Evolutionary conservation across 257 asterid species (phyloP).

Genomic region (Striga asiatica): DNA sequence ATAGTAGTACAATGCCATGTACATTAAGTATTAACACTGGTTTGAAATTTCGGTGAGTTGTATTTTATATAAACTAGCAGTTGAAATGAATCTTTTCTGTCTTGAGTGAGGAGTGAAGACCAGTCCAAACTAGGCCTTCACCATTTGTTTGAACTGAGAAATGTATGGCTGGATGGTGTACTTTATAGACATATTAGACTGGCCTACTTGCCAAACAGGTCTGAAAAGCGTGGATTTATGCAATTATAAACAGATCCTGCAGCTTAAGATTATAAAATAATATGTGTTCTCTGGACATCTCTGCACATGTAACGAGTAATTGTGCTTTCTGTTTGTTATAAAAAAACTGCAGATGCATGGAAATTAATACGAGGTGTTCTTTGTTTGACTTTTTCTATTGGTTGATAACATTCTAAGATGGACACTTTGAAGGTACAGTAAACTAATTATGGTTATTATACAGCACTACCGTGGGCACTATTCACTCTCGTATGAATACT

Average conservation of each 20-base stretch:
- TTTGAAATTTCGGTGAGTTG: background rate
- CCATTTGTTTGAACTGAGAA: background rate
- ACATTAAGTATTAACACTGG: background rate
- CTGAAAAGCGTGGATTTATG: background rate
- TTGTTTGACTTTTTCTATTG: background rate
- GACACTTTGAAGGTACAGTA: too few species aligned
- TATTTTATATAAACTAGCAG: background rate
- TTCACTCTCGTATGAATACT: too few species aligned
- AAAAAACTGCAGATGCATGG: background rate
- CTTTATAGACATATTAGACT: background rate
- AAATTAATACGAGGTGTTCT: background rate
- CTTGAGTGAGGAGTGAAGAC: background rate
- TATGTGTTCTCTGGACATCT: background rate
- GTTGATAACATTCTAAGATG: background rate
- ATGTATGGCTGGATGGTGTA: background rate
- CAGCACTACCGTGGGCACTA: too few species aligned
- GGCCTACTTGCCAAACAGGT: background rate
- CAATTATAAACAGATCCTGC: background rate
- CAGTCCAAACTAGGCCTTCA: background rate
- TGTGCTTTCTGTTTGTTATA: background rate
- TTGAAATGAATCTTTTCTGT: background rate
- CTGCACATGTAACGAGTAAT: background rate
- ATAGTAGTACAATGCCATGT: background rate
- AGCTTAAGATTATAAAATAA: background rate
- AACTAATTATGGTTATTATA: too few species aligned